These are phyloP conservation scores for Naganishia vishniacii DNA, from an alignment of 768 basidiomycete genomes.

Conservation along the genomic window DNA sequence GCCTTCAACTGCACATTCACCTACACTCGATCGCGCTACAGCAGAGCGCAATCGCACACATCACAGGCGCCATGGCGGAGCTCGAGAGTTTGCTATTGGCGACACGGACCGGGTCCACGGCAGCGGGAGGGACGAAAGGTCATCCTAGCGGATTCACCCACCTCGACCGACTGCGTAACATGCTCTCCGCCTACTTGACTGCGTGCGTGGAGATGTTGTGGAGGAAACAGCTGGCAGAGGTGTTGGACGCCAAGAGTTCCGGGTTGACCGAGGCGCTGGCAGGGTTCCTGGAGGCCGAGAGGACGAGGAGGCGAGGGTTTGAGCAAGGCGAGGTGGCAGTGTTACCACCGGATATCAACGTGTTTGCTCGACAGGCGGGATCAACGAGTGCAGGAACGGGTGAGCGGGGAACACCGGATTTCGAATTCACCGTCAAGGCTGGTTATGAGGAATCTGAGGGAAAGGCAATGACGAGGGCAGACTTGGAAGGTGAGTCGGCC, in stretches of 20 bases:
- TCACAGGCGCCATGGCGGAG: constrained; percentile 61
- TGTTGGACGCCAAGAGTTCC: constrained; percentile 74
- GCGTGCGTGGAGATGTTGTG: constrained; percentile 86
- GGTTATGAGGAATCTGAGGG: constrained; percentile 54
- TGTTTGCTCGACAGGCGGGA: constrained; percentile 50
- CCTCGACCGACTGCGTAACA: constrained; percentile 76
- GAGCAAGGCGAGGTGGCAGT: constrained; percentile 75
- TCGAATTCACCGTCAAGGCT: constrained; percentile 72
- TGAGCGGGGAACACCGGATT: constrained; percentile 60
- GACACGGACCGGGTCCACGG: neutral
- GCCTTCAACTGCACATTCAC: constrained; percentile 53
- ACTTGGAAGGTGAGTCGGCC: constrained; percentile 63
- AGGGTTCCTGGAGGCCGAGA: constrained; percentile 71
- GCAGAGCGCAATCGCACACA: constrained; percentile 71
- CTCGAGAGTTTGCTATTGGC: constrained; percentile 64
- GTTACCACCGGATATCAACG: constrained; percentile 75
- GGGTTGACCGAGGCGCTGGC: constrained; percentile 80
- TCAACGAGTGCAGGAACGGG: constrained; percentile 52
- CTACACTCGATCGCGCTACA: constrained; percentile 72
- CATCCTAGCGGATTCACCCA: constrained; percentile 65
- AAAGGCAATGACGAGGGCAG: constrained; percentile 62
- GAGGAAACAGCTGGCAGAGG: constrained; percentile 81
- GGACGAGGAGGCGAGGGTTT: constrained; percentile 77
- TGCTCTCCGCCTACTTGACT: constrained; percentile 87
- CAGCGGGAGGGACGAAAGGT: constrained; percentile 51